Conservation (phyloP, 805 yeast species). For the Kluyveromyces dobzhanskii region DNA sequence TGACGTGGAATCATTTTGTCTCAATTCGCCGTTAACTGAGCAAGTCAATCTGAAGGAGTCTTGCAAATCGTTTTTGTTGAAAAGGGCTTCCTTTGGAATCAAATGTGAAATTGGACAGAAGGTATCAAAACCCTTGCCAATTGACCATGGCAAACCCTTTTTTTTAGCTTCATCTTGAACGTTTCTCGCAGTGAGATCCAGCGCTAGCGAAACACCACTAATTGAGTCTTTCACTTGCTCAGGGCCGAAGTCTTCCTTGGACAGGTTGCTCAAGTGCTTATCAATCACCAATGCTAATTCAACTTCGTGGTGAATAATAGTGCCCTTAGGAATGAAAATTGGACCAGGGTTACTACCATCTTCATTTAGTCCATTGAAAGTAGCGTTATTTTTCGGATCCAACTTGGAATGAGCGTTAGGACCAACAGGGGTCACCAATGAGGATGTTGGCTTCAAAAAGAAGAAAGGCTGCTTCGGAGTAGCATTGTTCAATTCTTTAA, state of each 20-base stretch:
- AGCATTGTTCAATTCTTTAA: constrained; percentile 76
- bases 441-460: constrained; percentile 82
- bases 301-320: constrained; percentile 81
- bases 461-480: constrained; percentile 84
- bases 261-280: constrained; percentile 50
- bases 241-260: constrained; percentile 42
- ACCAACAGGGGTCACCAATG: constrained; percentile 50
- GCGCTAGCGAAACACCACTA: constrained; percentile 80
- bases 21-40: constrained; percentile 55
- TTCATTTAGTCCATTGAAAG: constrained; percentile 18
- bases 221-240: constrained; percentile 70
- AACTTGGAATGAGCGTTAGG: background rate
- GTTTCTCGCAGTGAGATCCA: constrained; percentile 93
- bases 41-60: constrained; percentile 23
- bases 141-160: constrained; percentile 94
- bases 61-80: constrained; percentile 51
- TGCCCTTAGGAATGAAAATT: constrained; percentile 74
- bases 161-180: constrained; percentile 91
- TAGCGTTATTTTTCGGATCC: constrained; percentile 5
- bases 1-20: constrained; percentile 67
- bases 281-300: constrained; percentile 79
- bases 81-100: constrained; percentile 56
- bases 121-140: constrained; percentile 95
- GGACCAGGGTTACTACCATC: constrained; percentile 50
- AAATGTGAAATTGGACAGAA: constrained; percentile 79